These are phyloP conservation scores for Mortierella alpina DNA, from an alignment of 192 early-diverging fungal species.

Conservation along the genomic window DNA sequence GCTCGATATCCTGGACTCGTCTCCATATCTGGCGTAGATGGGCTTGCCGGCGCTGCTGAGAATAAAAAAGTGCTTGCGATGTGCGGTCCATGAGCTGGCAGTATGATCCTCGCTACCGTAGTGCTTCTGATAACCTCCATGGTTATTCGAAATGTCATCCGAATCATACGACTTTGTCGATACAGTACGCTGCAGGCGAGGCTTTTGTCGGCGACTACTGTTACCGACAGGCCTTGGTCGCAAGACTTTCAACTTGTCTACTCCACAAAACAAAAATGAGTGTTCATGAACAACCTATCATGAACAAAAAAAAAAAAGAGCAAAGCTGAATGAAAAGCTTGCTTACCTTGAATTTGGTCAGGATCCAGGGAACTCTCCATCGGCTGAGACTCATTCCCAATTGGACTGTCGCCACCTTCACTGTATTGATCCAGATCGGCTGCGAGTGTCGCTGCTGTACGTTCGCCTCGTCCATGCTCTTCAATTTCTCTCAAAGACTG, in stretches of 20 bases:
- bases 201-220: constrained; percentile 12
- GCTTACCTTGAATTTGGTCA: constrained; percentile 27
- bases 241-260: constrained; percentile 45
- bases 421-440: constrained; percentile 29
- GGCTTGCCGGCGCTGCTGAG: constrained; percentile 95
- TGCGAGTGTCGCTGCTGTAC: not conserved
- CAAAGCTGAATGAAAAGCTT: not conserved
- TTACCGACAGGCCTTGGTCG: constrained; percentile 9
- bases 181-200: constrained; percentile 17
- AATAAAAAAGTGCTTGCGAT: constrained; percentile 91
- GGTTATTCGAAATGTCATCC: constrained; percentile 52
- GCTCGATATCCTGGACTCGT: constrained; percentile 87
- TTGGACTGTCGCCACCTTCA: constrained; percentile 15
- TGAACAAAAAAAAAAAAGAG: not conserved
- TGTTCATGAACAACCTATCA: not conserved
- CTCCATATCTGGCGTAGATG: constrained; percentile 92
- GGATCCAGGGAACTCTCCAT: constrained; percentile 22
- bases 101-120: constrained; percentile 47
- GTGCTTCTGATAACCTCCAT: constrained; percentile 47
- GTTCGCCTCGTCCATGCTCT: constrained; percentile 34
- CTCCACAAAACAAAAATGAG: not conserved
- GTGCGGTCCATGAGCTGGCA: constrained; percentile 62
- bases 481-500: constrained; percentile 39
- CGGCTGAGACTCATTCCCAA: not conserved
- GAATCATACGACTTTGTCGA: constrained; percentile 44